Evolutionary conservation across 345 rosid species (phyloP).

Genomic region (Eucalyptus pumila): DNA sequence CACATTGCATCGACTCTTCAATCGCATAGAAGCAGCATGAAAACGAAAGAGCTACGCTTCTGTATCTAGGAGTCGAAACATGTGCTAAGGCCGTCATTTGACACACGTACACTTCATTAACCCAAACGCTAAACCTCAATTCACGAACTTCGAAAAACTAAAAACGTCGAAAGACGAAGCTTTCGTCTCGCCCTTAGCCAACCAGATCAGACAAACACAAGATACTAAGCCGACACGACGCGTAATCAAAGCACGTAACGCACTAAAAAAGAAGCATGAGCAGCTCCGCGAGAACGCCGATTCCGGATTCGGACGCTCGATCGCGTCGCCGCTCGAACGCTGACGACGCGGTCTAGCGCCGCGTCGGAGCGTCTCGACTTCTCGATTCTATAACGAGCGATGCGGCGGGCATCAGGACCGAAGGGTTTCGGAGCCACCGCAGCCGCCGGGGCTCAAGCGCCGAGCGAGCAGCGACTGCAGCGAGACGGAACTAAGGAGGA

Average conservation of each 20-base stretch:
- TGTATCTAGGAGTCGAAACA: background rate
- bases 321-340: background rate
- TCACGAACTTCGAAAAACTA: background rate
- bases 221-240: background rate
- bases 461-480: background rate
- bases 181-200: background rate
- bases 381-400: background rate
- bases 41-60: background rate
- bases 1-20: background rate
- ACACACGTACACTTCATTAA: background rate
- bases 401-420: background rate
- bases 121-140: background rate
- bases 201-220: background rate
- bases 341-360: background rate
- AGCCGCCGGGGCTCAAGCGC: background rate
- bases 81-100: background rate
- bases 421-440: background rate
- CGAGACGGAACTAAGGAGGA: background rate
- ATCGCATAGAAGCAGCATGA: background rate
- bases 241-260: background rate
- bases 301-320: background rate
- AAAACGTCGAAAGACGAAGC: background rate
- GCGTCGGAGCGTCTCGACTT: background rate
- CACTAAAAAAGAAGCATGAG: background rate
- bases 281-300: background rate